Conservation (phyloP, 1,284 basidiomycete genomes). For the Coriolopsis trogii region DNA sequence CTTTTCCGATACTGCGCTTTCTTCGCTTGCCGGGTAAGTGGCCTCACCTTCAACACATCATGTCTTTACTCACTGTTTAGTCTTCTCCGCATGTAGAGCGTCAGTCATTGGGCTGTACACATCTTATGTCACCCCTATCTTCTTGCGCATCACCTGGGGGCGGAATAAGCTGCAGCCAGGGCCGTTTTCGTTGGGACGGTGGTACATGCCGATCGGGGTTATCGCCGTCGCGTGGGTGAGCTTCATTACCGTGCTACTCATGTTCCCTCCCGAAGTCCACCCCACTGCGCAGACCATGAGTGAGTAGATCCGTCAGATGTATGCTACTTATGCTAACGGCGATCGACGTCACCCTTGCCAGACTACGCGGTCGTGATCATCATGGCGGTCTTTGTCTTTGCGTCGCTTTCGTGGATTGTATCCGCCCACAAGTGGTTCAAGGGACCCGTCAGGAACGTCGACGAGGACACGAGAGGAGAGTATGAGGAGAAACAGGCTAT, state of each 20-base stretch:
- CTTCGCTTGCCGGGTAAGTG: constrained; percentile 67
- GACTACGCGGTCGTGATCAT: constrained; percentile 73
- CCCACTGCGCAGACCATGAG: constrained; percentile 56
- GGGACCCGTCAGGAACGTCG: constrained; percentile 62
- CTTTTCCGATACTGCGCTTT: constrained; percentile 63
- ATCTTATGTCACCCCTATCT: constrained; percentile 69
- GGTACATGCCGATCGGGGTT: constrained; percentile 60
- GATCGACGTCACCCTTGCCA: constrained; percentile 29
- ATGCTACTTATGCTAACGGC: not conserved
- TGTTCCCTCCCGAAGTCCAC: constrained; percentile 57
- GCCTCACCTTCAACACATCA: not conserved
- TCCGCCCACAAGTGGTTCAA: constrained; percentile 74
- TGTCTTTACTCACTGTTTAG: too few relatives aligned
- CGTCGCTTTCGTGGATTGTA: constrained; percentile 61
- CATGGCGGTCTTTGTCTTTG: constrained; percentile 64
- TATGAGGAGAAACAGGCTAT: constrained; percentile 25
- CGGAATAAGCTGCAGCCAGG: constrained; percentile 58
- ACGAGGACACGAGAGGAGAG: constrained; percentile 25
- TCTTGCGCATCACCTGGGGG: constrained; percentile 71
- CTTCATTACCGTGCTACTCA: constrained; percentile 61
- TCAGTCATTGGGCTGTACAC: constrained; percentile 72
- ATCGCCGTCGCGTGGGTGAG: constrained; percentile 67
- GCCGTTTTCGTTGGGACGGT: constrained; percentile 60
- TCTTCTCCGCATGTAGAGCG: constrained; percentile 47
- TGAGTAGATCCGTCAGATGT: constrained; percentile 34